These are phyloP conservation scores for Claviceps lovelessii DNA, from an alignment of 2,329 filamentous ascomycete genomes.

Conservation along the genomic window DNA sequence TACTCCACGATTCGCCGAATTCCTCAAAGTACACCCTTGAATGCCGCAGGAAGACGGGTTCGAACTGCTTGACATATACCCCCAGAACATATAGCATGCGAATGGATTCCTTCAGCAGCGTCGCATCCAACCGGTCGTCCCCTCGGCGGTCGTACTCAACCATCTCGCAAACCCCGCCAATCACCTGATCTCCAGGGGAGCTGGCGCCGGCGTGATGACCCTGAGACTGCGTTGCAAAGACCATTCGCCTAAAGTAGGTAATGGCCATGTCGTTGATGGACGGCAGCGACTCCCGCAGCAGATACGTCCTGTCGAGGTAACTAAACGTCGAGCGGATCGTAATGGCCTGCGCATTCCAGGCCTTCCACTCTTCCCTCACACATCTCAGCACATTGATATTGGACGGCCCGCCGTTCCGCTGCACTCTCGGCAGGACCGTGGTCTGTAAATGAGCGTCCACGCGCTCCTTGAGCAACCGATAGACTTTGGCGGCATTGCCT, in stretches of 20 bases:
- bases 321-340: constrained; percentile 81
- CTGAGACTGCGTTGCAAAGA: constrained; percentile 23
- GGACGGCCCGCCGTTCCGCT: constrained; percentile 32
- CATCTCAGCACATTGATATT: constrained; percentile 50
- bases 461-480: constrained; percentile 47
- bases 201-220: neutral
- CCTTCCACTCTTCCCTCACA: constrained; percentile 49
- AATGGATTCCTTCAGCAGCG: constrained; percentile 59
- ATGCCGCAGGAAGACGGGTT: constrained; percentile 54
- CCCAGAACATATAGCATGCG: constrained; percentile 75
- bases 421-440: constrained; percentile 41
- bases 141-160: constrained; percentile 56
- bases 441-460: constrained; percentile 55
- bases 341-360: constrained; percentile 59
- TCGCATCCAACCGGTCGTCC: constrained; percentile 41
- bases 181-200: constrained; percentile 19
- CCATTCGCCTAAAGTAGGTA: constrained; percentile 52
- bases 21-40: constrained; percentile 54
- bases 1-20: constrained; percentile 55
- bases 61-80: constrained; percentile 67
- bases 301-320: constrained; percentile 81
- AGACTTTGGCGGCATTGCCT: constrained; percentile 54
- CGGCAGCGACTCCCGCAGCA: constrained; percentile 55
- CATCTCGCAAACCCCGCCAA: constrained; percentile 54
- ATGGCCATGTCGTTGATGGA: constrained; percentile 75